Evolutionary conservation across 495 filamentous ascomycete species (phyloP).

Genomic region (Pyrenopolyporus hunteri): DNA sequence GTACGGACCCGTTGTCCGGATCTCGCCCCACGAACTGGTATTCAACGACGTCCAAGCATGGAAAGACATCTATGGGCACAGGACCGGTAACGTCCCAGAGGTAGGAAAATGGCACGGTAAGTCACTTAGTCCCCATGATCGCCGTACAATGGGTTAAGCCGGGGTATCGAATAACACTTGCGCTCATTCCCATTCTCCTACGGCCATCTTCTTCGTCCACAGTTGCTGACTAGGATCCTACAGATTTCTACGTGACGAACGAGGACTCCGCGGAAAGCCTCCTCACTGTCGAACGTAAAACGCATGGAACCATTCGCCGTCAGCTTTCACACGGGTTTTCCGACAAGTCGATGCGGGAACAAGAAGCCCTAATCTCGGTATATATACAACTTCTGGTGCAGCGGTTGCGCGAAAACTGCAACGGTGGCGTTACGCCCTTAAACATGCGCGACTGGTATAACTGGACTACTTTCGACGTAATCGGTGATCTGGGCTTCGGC

Average conservation of each 20-base stretch:
- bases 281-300: slow-evolving; percentile 43
- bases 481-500: slow-evolving; percentile 60
- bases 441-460: slow-evolving; percentile 55
- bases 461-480: slow-evolving; percentile 59
- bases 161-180: no score
- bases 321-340: slow-evolving; percentile 62
- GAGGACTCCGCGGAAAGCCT: slow-evolving; percentile 40
- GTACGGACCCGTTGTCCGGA: slow-evolving; percentile 62
- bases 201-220: not conserved
- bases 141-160: no score
- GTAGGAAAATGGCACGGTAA: slow-evolving; percentile 42
- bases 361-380: slow-evolving; percentile 51
- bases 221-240: not conserved
- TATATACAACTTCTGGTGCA: slow-evolving; percentile 49
- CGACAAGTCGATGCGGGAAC: slow-evolving; percentile 53
- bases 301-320: slow-evolving; percentile 52
- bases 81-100: slow-evolving; percentile 39
- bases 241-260: slow-evolving; percentile 41
- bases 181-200: not conserved
- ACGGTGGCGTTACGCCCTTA: slow-evolving; percentile 26
- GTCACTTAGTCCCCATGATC: no score
- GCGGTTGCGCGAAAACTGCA: slow-evolving; percentile 40
- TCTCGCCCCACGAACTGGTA: slow-evolving; percentile 59
- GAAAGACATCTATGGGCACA: slow-evolving; percentile 62
- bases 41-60: slow-evolving; percentile 57